Conservation (phyloP, 2,329 filamentous ascomycete species). For the Sarocladium strictum region DNA sequence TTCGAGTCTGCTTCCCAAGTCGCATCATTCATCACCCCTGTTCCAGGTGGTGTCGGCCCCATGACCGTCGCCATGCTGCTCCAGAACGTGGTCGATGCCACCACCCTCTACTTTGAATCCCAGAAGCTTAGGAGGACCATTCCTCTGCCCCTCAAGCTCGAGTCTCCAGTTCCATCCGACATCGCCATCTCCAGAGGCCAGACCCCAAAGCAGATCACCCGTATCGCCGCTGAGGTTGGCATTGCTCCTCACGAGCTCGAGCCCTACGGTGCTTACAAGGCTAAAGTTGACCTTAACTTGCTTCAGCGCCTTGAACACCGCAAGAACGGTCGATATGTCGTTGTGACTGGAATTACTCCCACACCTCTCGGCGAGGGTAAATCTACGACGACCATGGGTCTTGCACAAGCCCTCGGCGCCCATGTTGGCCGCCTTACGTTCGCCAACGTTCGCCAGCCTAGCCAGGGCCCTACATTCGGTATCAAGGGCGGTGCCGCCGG, state of each 20-base stretch:
- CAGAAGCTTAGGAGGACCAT: slow-evolving; percentile 75
- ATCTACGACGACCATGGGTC: slow-evolving; percentile 93
- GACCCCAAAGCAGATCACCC: slow-evolving; percentile 84
- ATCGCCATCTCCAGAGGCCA: slow-evolving; percentile 88
- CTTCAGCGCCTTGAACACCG: slow-evolving; percentile 83
- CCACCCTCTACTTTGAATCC: slow-evolving; percentile 72
- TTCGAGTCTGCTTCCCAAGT: slow-evolving; percentile 79
- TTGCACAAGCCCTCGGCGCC: slow-evolving; percentile 86
- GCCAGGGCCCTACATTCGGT: slow-evolving; percentile 94
- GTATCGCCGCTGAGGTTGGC: slow-evolving; percentile 78
- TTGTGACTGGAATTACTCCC: slow-evolving; percentile 93
- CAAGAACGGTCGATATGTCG: slow-evolving; percentile 80
- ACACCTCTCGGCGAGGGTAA: slow-evolving; percentile 97
- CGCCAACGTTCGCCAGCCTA: slow-evolving; percentile 94
- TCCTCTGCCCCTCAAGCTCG: slow-evolving; percentile 76
- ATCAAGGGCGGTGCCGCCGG: slow-evolving; percentile 98
- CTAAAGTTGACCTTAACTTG: slow-evolving; percentile 81
- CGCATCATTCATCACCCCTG: slow-evolving; percentile 89
- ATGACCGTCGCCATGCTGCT: slow-evolving; percentile 99
- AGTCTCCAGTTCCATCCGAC: slow-evolving; percentile 84
- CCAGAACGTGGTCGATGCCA: slow-evolving; percentile 88
- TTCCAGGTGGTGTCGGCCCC: slow-evolving; percentile 92
- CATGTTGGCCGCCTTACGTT: slow-evolving; percentile 85
- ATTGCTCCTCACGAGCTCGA: slow-evolving; percentile 87
- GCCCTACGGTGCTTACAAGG: slow-evolving; percentile 92